Evolutionary conservation across 2,329 filamentous ascomycete genomes (phyloP), one percentile per base, ranked within the genome.

Genomic region (Aspergillus ochraceus): DNA sequence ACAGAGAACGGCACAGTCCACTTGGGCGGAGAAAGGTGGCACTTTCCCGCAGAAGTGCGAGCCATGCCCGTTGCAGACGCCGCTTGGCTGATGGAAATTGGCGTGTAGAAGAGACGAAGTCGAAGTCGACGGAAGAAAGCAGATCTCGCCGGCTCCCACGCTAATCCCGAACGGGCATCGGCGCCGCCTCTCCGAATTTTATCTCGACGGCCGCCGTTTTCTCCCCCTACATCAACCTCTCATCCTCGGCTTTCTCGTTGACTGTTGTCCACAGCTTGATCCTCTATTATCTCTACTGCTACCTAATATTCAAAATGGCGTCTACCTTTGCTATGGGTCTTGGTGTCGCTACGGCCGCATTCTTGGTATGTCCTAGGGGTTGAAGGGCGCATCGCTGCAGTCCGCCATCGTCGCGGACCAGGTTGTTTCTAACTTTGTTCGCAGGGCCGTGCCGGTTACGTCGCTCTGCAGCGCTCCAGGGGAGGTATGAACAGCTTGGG

Each of bases 361-460:
- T 99, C 56, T 83, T 99, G 66, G 94, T 97, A 80, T 68, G 86
- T 79, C 46, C 22, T 49, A n/a, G 51, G 46, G 47, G 22, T 32
- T 22, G 17, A 54, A 46, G 20, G 14, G 19, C 22, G 19, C 53
- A 29, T 57, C 50, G 14, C 32, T 32, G 59, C 30, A 45, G 14
- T 36, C 29, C 39, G 22, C 52, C 52, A 12, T n/a, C 29, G 20
- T 36, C n/a, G 55, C 57, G 62, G 20, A 64, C 55, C 30, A 55
- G 9, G 12, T 12, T 22, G 22, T 47, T 58, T 68, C 49, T 29
- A 29, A 64, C 57, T 61, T 56, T 61, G 50, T 52, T 54, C 56
- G 46, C 71, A 97, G 92, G 94, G 95, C 66, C 91, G 95, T 73
- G 94, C 95, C 61, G 94, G 93, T 70, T 85, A 96, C 45, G 90